phyloP scores from a whole-genome alignment of 768 basidiomycete genomes.

The Phylloporus arenicola region DNA sequence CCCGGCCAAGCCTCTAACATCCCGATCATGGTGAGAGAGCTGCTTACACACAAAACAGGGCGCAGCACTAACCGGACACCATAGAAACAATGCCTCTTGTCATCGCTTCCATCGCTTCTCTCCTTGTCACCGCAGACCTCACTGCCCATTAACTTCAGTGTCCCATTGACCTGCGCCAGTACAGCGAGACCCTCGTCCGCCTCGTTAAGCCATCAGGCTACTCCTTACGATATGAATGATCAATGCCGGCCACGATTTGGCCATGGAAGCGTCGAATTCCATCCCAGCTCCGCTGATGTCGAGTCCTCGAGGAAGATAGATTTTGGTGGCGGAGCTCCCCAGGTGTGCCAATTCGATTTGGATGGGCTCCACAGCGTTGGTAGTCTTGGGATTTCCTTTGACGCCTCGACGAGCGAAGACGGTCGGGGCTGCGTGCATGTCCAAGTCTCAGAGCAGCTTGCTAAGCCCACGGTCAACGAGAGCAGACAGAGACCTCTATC shows the following conservation, averaged over 20 bases:
- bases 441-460: constrained; percentile 47
- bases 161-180: constrained; percentile 39
- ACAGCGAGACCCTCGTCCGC: constrained; percentile 37
- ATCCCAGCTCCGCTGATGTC: constrained; percentile 41
- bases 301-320: constrained; percentile 26
- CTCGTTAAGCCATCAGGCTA: constrained; percentile 39
- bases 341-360: constrained; percentile 51
- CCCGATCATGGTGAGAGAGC: constrained; percentile 57
- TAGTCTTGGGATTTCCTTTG: constrained; percentile 69
- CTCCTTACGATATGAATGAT: constrained; percentile 44
- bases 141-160: constrained; percentile 50
- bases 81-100: constrained; percentile 62
- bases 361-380: constrained; percentile 43
- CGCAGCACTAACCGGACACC: constrained; percentile 11
- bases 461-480: constrained; percentile 7
- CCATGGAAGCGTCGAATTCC: constrained; percentile 38
- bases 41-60: not conserved
- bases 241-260: constrained; percentile 49
- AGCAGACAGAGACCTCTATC: constrained; percentile 16
- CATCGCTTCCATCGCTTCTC: constrained; percentile 69
- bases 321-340: constrained; percentile 31
- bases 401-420: constrained; percentile 55
- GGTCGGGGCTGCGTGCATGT: constrained; percentile 73
- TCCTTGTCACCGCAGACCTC: constrained; percentile 57
- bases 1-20: constrained; percentile 54